Conservation (phyloP, 1,139 yeast species). For the Petasospora rhodanensis region DNA sequence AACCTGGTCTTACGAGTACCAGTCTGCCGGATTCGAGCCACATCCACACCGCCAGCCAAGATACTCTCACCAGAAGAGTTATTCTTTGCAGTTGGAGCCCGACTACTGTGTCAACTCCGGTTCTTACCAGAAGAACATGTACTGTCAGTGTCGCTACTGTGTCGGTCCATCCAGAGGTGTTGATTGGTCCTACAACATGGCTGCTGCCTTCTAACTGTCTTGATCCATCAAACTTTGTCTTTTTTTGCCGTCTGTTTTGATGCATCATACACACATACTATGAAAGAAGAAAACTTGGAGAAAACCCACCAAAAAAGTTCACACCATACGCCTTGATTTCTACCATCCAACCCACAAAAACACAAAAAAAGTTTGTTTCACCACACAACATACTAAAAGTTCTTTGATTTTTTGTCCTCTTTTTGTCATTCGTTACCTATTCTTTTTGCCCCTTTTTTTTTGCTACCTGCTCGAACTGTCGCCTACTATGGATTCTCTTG, state of each 20-base stretch:
- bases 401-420: not conserved
- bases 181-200: constrained; percentile 21
- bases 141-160: constrained; percentile 24
- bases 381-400: not conserved
- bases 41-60: constrained; percentile 5
- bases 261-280: too few species aligned
- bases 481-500: not conserved
- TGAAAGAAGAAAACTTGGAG: too few species aligned
- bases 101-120: constrained; percentile 24
- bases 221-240: too few species aligned
- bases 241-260: too few species aligned
- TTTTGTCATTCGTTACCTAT: not conserved
- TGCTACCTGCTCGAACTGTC: too few species aligned
- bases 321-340: too few species aligned
- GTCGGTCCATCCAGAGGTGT: constrained; percentile 16
- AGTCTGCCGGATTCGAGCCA: constrained; percentile 14
- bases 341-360: not conserved
- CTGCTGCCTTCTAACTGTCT: constrained; percentile 6
- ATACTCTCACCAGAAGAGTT: constrained; percentile 15
- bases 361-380: constrained; percentile 1
- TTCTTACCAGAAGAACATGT: constrained; percentile 17
- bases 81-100: constrained; percentile 18
- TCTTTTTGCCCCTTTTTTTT: not conserved
- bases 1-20: constrained; percentile 12
- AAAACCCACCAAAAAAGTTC: too few species aligned